Base-by-base conservation (phyloP, 768 basidiomycete species). In the Mycena belliarum region DNA sequence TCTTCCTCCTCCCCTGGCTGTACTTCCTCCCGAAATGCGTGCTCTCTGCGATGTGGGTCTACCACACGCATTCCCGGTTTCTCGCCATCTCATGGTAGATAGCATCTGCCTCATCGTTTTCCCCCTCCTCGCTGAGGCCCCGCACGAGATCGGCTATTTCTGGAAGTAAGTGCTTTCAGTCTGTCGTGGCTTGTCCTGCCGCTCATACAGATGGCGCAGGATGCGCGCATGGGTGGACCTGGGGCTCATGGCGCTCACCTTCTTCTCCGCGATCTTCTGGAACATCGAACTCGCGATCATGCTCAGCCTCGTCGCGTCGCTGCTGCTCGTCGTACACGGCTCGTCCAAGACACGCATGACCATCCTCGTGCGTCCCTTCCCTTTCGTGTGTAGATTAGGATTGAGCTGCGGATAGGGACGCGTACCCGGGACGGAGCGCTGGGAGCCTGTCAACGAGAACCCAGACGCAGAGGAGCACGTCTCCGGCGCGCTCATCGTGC, bases 11-110 rank as follows among this genome's bases (percentile, higher is more conserved):
- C 18, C 93, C 91, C 0, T 84, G 82, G 74, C 77, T 98, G 25
- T 91, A 86, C 70, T 93, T 80, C 71, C 76, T 99, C 20, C 97
- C 97, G 0, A 95, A 89, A 80, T 89, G 87, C 63, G 91, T 95
- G 29, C 76, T 96, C 41, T 92, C 88, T 18, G 82, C 90, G 0
- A 85, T 95, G 93, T 94, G 60, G 51, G 88, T 79, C 28, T 50
- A 29, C 18, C 33, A n/a, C 5, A 16, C 37, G 4, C 37, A 32
- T 6, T 6, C 29, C 12, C 29, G 29, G 29, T 32, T 88, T 97
- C 18, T 92, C 93, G 8, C 91, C 89, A 32, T 6, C 29, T 32
- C n/a, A n/a, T 32, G 6, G 7, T 32, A 32, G 7, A 32, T 32
- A 32, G 29, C 29, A 32, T 32, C 6, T 32, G 29, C 29, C 29